Percentiles rank a stretch among this genome's conserved stretches.
Evolutionary conservation across 768 basidiomycete species (phyloP).

Genomic region (Mycena indigotica): DNA sequence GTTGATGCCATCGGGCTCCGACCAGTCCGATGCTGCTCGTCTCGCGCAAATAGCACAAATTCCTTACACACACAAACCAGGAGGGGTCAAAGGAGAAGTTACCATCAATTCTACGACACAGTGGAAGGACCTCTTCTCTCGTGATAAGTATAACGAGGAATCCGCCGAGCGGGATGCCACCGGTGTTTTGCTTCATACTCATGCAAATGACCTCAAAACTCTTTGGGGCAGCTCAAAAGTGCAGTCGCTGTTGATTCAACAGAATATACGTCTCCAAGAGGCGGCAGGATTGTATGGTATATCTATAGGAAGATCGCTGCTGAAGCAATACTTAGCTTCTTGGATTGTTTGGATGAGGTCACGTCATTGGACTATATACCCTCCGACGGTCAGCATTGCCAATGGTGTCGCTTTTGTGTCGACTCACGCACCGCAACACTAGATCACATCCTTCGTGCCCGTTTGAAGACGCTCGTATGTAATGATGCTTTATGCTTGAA

Average conservation of each 20-base stretch:
- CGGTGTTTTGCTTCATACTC: conserved; percentile 56
- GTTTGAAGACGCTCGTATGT: conserved; percentile 59
- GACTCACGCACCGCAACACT: conserved; percentile 1
- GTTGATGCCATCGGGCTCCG: conserved; percentile 51
- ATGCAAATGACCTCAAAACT: conserved; percentile 62
- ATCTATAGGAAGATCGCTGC: neutral
- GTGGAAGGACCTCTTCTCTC: conserved; percentile 54
- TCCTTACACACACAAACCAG: conserved; percentile 30
- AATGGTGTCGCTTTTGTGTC: neutral
- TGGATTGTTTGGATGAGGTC: conserved; percentile 66
- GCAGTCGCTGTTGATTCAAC: conserved; percentile 49
- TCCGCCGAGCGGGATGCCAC: conserved; percentile 54
- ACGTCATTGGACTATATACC: conserved; percentile 64
- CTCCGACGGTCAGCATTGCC: conserved; percentile 67
- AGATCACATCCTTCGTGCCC: conserved; percentile 76
- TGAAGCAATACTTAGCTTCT: conserved; percentile 49
- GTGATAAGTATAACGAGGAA: conserved; percentile 34
- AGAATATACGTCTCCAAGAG: conserved; percentile 65
- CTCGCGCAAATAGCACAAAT: conserved; percentile 24
- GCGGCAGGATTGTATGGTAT: conserved; percentile 69
- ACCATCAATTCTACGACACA: conserved; percentile 52
- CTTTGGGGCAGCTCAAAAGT: conserved; percentile 66
- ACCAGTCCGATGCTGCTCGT: conserved; percentile 33
- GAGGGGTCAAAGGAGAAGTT: conserved; percentile 43
- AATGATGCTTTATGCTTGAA: conserved; percentile 1